phyloP scores from a whole-genome alignment of 1,284 basidiomycete species.

The Leccinum fallax region DNA sequence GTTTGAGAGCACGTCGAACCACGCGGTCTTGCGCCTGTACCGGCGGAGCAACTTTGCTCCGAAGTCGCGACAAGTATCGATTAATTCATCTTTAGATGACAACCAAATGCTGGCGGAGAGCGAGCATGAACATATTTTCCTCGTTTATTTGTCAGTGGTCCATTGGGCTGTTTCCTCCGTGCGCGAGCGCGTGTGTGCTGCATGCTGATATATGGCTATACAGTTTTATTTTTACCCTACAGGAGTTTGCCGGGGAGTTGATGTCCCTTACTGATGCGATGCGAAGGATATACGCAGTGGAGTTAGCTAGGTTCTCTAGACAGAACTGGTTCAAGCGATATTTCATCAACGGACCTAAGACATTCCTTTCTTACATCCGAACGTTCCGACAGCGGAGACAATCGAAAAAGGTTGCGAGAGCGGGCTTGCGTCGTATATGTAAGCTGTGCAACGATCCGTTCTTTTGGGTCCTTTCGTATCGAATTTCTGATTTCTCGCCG shows the following conservation, averaged over 20 bases:
- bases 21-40: constrained; percentile 79
- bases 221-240: constrained; percentile 91
- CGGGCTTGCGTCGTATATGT: constrained; percentile 44
- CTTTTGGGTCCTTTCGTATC: constrained; percentile 11
- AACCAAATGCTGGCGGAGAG: constrained; percentile 46
- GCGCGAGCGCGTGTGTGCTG: neutral
- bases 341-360: constrained; percentile 28
- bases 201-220: constrained; percentile 8
- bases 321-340: constrained; percentile 45
- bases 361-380: constrained; percentile 25
- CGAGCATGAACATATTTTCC: constrained; percentile 70
- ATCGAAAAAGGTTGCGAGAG: constrained; percentile 15
- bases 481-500: constrained; percentile 4
- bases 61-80: constrained; percentile 35
- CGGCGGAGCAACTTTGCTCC: constrained; percentile 52
- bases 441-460: constrained; percentile 23
- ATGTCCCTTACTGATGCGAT: constrained; percentile 82
- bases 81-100: constrained; percentile 38
- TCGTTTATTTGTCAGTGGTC: constrained; percentile 83
- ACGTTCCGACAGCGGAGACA: constrained; percentile 17
- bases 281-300: constrained; percentile 67
- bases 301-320: constrained; percentile 49
- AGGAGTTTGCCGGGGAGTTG: constrained; percentile 87
- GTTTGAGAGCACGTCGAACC: constrained; percentile 83
- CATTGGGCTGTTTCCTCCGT: neutral